phyloP scores from a whole-genome alignment of 805 yeast species.

The Yarrowia phangngaensis region DNA sequence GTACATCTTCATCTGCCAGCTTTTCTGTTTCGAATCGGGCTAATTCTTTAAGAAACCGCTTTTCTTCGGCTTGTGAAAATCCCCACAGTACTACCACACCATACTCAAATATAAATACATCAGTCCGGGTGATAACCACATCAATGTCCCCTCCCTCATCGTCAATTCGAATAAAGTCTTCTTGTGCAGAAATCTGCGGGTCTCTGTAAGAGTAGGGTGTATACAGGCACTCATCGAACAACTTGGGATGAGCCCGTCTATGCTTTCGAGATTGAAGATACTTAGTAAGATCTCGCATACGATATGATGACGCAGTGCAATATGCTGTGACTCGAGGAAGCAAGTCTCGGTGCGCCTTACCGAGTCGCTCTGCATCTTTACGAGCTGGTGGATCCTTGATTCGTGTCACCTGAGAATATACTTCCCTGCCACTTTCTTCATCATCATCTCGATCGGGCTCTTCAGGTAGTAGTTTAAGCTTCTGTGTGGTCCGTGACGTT shows the following conservation, averaged over 20 bases:
- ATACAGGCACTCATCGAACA: constrained; percentile 91
- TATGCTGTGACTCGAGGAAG: constrained; percentile 94
- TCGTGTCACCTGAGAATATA: constrained; percentile 76
- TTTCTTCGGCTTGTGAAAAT: constrained; percentile 77
- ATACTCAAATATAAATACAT: constrained; percentile 85
- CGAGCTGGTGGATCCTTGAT: constrained; percentile 87
- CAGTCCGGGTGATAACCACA: constrained; percentile 63
- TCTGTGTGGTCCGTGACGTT: constrained; percentile 84
- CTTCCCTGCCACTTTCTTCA: constrained; percentile 47
- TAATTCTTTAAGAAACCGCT: constrained; percentile 71
- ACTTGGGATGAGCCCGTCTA: constrained; percentile 65
- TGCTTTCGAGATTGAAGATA: constrained; percentile 75
- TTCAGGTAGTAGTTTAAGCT: constrained; percentile 80
- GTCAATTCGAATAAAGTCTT: constrained; percentile 57
- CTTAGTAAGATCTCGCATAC: constrained; percentile 77
- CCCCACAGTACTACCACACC: constrained; percentile 99
- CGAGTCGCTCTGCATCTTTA: constrained; percentile 88
- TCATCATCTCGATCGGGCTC: constrained; percentile 32
- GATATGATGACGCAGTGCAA: constrained; percentile 90
- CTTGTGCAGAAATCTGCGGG: constrained; percentile 31
- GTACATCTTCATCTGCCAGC: constrained; percentile 85
- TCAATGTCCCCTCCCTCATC: constrained; percentile 96
- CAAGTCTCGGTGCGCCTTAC: constrained; percentile 76
- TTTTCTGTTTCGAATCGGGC: constrained; percentile 90
- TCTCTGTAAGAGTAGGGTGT: constrained; percentile 67